These are phyloP conservation scores for Citrus cavaleriei DNA, from an alignment of 345 rosid species.

Conservation along the genomic window DNA sequence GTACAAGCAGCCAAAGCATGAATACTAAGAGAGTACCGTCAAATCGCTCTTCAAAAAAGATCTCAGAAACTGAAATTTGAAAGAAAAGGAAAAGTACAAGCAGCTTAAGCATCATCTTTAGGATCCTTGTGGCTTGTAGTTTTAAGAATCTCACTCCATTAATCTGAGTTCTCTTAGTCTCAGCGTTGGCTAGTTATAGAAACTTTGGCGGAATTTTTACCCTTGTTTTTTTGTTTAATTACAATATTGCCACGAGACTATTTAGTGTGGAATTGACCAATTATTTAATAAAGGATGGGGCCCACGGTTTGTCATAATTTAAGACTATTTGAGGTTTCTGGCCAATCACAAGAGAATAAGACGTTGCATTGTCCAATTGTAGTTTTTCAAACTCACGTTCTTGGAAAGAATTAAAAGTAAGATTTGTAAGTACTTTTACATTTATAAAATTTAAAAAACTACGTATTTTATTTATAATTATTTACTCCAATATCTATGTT, in stretches of 20 bases:
- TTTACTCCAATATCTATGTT: no score
- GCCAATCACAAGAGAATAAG: constrained; percentile 1
- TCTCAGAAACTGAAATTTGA: constrained; percentile 1
- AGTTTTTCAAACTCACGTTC: background rate
- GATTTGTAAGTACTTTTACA: no score
- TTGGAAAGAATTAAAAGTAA: background rate
- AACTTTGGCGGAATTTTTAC: background rate
- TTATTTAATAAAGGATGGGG: background rate
- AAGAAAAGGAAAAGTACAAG: constrained; percentile 1
- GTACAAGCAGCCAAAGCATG: constrained; percentile 4
- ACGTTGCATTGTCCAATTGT: constrained; percentile 12
- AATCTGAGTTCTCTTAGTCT: no score
- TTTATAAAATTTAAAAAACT: no score
- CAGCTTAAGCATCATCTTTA: background rate
- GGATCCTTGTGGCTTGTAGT: background rate
- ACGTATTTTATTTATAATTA: no score
- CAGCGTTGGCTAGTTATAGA: background rate
- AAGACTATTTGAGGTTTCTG: background rate
- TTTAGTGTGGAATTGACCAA: background rate
- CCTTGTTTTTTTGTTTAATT: background rate
- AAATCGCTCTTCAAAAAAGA: background rate
- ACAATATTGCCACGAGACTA: background rate
- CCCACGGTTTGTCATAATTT: background rate
- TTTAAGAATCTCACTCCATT: no score
- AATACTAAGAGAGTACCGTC: background rate